Conservation (phyloP, 305 asterid genomes). For the Fraxinus floribunda region DNA sequence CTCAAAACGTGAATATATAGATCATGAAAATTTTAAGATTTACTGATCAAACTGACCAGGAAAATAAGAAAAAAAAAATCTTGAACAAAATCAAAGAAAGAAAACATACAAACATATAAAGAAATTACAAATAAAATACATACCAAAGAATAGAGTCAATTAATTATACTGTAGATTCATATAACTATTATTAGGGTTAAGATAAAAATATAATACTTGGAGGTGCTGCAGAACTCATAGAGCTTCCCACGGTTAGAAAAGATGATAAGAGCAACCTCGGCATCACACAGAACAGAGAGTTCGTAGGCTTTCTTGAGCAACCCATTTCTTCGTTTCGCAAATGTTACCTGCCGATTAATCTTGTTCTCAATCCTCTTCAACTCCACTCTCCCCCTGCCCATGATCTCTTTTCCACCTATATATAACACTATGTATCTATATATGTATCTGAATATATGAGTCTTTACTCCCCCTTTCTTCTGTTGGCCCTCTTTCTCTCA, state of each 20-base stretch:
- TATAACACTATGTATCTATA: not conserved
- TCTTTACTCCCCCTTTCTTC: constrained; percentile 29
- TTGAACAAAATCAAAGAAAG: not conserved
- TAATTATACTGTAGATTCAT: not conserved
- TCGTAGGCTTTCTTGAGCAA: constrained; percentile 78
- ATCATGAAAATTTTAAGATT: not conserved
- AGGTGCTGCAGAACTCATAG: constrained; percentile 82
- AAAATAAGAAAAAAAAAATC: not conserved
- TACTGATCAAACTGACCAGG: not conserved
- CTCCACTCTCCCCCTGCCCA: constrained; percentile 95
- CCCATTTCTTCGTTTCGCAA: constrained; percentile 87
- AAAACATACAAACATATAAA: not conserved
- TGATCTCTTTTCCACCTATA: constrained; percentile 17
- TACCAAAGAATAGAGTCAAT: not conserved
- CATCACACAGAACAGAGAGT: constrained; percentile 74
- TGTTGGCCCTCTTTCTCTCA: constrained; percentile 25
- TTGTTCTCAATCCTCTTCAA: constrained; percentile 91
- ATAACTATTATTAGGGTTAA: not conserved
- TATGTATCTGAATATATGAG: not conserved
- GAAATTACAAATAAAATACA: not conserved
- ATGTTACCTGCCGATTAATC: constrained; percentile 86
- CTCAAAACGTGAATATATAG: not conserved
- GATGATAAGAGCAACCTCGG: constrained; percentile 79
- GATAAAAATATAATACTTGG: constrained; percentile 51
- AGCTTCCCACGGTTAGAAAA: constrained; percentile 94